Conservation (phyloP, 805 yeast species). For the Schwanniomyces vanrijiae region DNA sequence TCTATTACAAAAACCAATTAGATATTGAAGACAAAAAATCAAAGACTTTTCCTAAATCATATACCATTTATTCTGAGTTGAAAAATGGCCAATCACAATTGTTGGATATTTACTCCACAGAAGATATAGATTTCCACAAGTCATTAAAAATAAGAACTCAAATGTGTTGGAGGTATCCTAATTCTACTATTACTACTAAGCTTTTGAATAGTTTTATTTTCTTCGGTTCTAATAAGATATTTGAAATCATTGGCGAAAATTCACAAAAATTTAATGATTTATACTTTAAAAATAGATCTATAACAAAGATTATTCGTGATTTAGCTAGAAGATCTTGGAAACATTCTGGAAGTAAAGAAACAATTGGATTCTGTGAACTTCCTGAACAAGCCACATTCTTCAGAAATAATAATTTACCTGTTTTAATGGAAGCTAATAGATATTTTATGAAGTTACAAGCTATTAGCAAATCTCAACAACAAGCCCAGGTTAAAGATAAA, state of each 20-base stretch:
- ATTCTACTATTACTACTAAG: slow-evolving; percentile 71
- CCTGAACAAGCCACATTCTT: slow-evolving; percentile 72
- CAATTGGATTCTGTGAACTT: slow-evolving; percentile 67
- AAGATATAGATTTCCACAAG: slow-evolving; percentile 69
- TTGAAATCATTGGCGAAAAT: slow-evolving; percentile 47
- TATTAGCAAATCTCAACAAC: slow-evolving; percentile 24
- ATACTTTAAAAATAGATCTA: slow-evolving; percentile 47
- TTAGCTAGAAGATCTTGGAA: slow-evolving; percentile 91
- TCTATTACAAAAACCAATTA: slow-evolving; percentile 71
- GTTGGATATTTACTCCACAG: slow-evolving; percentile 70
- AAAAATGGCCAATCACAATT: slow-evolving; percentile 47
- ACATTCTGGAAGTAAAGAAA: slow-evolving; percentile 58
- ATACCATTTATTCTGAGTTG: slow-evolving; percentile 60
- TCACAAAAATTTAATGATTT: slow-evolving; percentile 32
- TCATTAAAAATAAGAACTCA: slow-evolving; percentile 78
- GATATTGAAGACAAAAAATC: slow-evolving; percentile 77
- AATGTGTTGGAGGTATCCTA: slow-evolving; percentile 86
- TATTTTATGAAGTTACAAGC: slow-evolving; percentile 68
- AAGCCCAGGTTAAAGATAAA: slow-evolving; percentile 44
- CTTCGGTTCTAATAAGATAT: slow-evolving; percentile 46
- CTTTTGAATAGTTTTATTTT: slow-evolving; percentile 70
- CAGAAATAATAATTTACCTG: slow-evolving; percentile 74
- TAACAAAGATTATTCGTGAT: slow-evolving; percentile 75
- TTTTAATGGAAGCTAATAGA: slow-evolving; percentile 89
- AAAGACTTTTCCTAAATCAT: slow-evolving; percentile 57